Percentiles rank a stretch among this genome's conserved stretches.
Evolutionary conservation across 2,329 filamentous ascomycete genomes (phyloP).

Genomic region (Colletotrichum sp.): DNA sequence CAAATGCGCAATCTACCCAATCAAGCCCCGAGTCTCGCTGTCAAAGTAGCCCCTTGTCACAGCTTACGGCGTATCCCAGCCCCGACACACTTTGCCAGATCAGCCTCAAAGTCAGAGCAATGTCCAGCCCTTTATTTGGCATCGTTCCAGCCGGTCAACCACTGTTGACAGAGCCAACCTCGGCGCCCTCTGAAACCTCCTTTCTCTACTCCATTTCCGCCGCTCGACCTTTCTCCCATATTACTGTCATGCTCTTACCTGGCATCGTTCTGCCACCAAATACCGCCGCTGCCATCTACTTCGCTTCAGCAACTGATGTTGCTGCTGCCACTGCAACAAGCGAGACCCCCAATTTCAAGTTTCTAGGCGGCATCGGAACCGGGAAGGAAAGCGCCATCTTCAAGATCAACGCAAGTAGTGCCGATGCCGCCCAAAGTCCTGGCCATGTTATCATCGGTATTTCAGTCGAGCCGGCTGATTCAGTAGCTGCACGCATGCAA

Average conservation of each 20-base stretch:
- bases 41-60: background rate
- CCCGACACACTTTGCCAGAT: background rate
- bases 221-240: constrained; percentile 71
- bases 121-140: constrained; percentile 58
- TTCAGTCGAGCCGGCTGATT: constrained; percentile 75
- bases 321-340: constrained; percentile 42
- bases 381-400: constrained; percentile 94
- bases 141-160: constrained; percentile 65
- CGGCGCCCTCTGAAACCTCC: constrained; percentile 57
- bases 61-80: background rate
- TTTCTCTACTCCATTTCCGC: constrained; percentile 58
- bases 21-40: background rate
- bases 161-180: constrained; percentile 57
- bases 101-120: constrained; percentile 23
- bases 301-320: constrained; percentile 59
- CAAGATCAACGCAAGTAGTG: constrained; percentile 59
- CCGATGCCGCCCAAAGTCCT: constrained; percentile 25
- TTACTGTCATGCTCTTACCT: constrained; percentile 89
- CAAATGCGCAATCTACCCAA: background rate
- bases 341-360: constrained; percentile 67
- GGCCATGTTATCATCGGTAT: constrained; percentile 78
- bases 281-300: constrained; percentile 88
- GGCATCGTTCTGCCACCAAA: constrained; percentile 72
- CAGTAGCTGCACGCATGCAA: constrained; percentile 73
- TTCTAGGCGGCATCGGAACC: constrained; percentile 87